Percentiles rank a stretch among this genome's conserved stretches.
Conservation (phyloP, 768 basidiomycete species). For the Rhodotorula paludigena region DNA sequence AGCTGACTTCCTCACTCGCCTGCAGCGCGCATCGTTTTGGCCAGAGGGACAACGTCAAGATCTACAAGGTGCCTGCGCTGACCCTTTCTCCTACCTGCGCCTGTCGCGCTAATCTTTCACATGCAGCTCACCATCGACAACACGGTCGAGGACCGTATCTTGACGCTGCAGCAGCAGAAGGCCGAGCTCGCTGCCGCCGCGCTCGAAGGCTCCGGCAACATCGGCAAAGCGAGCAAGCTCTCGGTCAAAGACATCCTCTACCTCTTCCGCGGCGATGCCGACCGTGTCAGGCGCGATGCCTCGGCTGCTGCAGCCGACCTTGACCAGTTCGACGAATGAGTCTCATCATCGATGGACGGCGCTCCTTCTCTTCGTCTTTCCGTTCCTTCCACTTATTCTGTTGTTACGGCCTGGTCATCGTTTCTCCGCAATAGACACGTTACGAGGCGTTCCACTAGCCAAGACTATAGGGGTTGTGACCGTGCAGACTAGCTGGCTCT, state of each 20-base stretch:
- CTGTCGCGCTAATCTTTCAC: background rate
- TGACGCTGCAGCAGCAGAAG: slow-evolving; percentile 85
- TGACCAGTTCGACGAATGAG: background rate
- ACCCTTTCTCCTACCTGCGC: background rate
- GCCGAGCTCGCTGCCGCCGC: slow-evolving; percentile 76
- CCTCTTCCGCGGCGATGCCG: slow-evolving; percentile 16
- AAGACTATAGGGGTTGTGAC: no score
- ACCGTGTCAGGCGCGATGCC: no score
- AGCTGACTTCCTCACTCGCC: slow-evolving; percentile 9
- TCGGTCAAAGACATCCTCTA: slow-evolving; percentile 58
- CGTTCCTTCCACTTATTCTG: background rate
- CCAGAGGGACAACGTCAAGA: slow-evolving; percentile 60
- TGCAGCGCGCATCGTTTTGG: slow-evolving; percentile 55
- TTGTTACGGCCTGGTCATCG: background rate
- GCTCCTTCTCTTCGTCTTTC: no score
- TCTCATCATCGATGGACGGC: no score
- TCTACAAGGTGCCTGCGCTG: slow-evolving; percentile 45
- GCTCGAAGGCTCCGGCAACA: slow-evolving; percentile 78
- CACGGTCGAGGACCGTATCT: slow-evolving; percentile 66
- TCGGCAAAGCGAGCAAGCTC: slow-evolving; percentile 64
- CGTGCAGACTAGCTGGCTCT: no score
- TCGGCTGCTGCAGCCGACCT: no score
- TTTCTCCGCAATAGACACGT: background rate
- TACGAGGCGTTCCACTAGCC: no score
- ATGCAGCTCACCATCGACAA: slow-evolving; percentile 3